Percentiles rank a stretch among this genome's conserved stretches.
Evolutionary conservation across 2,329 filamentous ascomycete genomes (phyloP).

Genomic region (Paecilomyces sp.): DNA sequence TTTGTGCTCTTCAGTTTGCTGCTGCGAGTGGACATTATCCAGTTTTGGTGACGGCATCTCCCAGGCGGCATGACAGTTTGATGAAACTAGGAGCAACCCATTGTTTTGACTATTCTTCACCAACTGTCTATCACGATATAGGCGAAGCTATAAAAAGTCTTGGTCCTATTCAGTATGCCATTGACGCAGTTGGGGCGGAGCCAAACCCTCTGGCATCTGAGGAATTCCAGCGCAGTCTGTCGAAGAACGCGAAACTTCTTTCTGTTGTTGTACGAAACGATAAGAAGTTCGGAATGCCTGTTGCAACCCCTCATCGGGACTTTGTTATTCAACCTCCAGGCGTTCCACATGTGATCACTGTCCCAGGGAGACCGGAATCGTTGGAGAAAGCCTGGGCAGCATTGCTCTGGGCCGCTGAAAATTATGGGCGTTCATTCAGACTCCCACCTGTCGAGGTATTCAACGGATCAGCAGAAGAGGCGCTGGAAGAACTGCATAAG

Average conservation of each 20-base stretch:
- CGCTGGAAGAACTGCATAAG: background rate
- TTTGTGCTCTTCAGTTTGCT: slow-evolving; percentile 1
- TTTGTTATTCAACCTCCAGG: background rate
- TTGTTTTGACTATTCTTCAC: slow-evolving; percentile 4
- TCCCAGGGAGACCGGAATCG: background rate
- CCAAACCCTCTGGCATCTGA: background rate
- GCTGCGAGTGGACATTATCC: slow-evolving; percentile 4
- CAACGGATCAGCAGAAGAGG: background rate
- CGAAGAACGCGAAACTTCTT: background rate
- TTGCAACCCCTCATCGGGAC: background rate
- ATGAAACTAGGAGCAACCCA: slow-evolving; percentile 2
- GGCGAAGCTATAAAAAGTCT: background rate
- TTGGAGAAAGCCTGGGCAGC: background rate
- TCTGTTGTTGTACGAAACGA: background rate
- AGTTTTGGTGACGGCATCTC: slow-evolving; percentile 20
- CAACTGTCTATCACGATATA: slow-evolving; percentile 2
- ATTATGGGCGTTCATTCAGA: background rate
- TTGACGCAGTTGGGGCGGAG: background rate
- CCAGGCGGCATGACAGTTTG: slow-evolving; percentile 10
- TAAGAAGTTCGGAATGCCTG: background rate
- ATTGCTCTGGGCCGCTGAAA: background rate
- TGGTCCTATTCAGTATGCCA: background rate
- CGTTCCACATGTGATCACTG: background rate
- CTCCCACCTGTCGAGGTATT: background rate
- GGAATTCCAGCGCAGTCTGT: background rate